phyloP scores from a whole-genome alignment of 106 monocot genomes.

The Platanthera guangdongensis region DNA sequence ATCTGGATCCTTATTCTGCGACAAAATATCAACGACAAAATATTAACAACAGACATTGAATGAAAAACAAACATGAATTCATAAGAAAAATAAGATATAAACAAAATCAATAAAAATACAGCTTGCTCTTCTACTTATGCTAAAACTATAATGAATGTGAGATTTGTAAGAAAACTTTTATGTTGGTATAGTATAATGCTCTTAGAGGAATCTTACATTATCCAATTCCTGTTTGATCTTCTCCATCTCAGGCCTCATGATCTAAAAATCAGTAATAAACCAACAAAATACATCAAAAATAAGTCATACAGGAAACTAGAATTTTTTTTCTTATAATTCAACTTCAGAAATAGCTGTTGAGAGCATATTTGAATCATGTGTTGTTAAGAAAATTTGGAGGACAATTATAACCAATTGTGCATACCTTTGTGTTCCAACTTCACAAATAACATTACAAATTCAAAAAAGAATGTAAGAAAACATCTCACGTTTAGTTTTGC shows the following conservation, averaged over 20 bases:
- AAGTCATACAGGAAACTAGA: neutral
- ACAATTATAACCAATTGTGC: neutral
- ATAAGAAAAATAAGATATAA: neutral
- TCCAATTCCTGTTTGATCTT: conserved; percentile 40
- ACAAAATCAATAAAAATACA: neutral
- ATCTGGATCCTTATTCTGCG: conserved; percentile 57
- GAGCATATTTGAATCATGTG: too few relatives aligned
- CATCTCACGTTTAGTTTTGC: conserved; percentile 53
- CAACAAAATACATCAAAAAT: neutral
- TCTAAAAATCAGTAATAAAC: conserved; percentile 21
- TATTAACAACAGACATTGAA: neutral
- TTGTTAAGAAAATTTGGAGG: neutral
- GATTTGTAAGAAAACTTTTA: neutral
- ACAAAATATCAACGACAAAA: neutral
- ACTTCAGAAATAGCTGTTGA: neutral
- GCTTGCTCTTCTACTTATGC: neutral
- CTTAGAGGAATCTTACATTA: conserved; percentile 21
- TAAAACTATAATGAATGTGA: neutral
- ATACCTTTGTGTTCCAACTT: neutral
- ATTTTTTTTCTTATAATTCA: neutral
- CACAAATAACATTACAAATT: neutral
- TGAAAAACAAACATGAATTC: neutral
- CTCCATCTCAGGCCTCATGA: conserved; percentile 67
- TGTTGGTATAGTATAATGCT: neutral
- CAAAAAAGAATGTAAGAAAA: neutral